phyloP scores from a whole-genome alignment of 2,329 filamentous ascomycete genomes.

The Aspergillus neotritici region DNA sequence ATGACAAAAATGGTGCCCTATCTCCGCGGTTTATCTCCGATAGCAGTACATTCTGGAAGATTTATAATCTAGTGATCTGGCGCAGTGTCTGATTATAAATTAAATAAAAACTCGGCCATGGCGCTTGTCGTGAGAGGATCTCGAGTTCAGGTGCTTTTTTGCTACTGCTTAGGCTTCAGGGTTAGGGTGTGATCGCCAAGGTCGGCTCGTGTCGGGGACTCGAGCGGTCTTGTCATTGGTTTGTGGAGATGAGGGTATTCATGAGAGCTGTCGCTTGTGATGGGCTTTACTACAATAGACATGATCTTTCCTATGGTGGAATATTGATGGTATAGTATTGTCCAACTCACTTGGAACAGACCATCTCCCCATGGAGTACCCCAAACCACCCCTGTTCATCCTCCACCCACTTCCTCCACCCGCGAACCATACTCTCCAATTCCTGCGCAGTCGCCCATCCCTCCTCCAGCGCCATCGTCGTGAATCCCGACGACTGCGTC shows the following conservation, averaged over 20 bases:
- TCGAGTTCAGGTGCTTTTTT: background rate
- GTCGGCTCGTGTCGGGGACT: no score
- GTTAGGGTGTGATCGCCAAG: background rate
- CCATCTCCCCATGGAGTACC: conserved; percentile 34
- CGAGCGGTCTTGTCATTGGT: no score
- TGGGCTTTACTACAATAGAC: no score
- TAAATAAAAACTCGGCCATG: no score
- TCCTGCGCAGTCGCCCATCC: conserved; percentile 28
- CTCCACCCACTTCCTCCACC: conserved; percentile 31
- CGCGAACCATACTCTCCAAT: conserved; percentile 27
- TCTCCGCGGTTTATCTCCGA: no score
- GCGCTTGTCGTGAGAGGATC: no score
- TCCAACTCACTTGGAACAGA: conserved; percentile 30
- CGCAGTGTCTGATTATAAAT: no score
- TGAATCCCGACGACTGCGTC: conserved; percentile 23
- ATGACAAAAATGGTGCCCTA: no score
- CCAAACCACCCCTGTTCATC: conserved; percentile 35
- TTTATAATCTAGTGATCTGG: no score
- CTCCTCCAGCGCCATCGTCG: conserved; percentile 23
- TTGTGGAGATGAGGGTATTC: no score
- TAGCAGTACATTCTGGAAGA: no score
- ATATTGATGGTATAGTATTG: background rate
- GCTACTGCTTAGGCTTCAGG: background rate
- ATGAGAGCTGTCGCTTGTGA: no score
- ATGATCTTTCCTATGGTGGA: background rate